Percentiles rank a stretch among this genome's conserved stretches.
phyloP scores from a whole-genome alignment of 2,329 filamentous ascomycete genomes.

The Alternaria sp. region DNA sequence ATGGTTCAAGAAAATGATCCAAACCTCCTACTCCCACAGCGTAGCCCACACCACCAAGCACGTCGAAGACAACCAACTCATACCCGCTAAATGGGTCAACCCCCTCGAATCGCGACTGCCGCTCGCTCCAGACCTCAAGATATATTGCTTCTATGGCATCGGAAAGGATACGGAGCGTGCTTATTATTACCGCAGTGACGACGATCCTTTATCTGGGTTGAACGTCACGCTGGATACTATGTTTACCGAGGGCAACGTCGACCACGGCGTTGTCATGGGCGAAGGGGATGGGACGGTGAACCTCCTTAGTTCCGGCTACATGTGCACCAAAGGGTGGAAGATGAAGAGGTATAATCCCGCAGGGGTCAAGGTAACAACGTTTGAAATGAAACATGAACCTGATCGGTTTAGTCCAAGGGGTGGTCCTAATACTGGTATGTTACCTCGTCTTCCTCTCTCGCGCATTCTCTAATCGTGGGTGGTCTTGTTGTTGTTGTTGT shows the following conservation, averaged over 20 bases:
- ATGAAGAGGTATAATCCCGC: conserved; percentile 94
- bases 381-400: conserved; percentile 96
- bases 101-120: conserved; percentile 89
- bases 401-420: conserved; percentile 87
- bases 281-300: conserved; percentile 97
- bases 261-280: conserved; percentile 93
- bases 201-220: conserved; percentile 69
- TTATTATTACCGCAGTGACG: conserved; percentile 86
- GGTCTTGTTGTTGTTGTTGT: background rate
- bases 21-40: conserved; percentile 83
- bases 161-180: conserved; percentile 92
- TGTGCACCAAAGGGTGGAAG: conserved; percentile 95
- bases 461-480: no score
- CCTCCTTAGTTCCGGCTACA: conserved; percentile 89
- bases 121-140: conserved; percentile 85
- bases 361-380: conserved; percentile 79
- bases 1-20: conserved; percentile 82
- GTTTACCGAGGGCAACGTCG: conserved; percentile 60
- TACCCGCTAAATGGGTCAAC: conserved; percentile 86
- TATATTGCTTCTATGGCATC: conserved; percentile 97
- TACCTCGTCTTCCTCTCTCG: background rate
- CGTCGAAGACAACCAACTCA: conserved; percentile 70
- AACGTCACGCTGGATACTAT: conserved; percentile 68
- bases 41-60: conserved; percentile 80
- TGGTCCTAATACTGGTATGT: conserved; percentile 68